A percentile compares a stretch with the other conserved stretches of the same genome.
Conservation (phyloP, 1,139 yeast genomes). For the Protomyces lactucae-debilis region DNA sequence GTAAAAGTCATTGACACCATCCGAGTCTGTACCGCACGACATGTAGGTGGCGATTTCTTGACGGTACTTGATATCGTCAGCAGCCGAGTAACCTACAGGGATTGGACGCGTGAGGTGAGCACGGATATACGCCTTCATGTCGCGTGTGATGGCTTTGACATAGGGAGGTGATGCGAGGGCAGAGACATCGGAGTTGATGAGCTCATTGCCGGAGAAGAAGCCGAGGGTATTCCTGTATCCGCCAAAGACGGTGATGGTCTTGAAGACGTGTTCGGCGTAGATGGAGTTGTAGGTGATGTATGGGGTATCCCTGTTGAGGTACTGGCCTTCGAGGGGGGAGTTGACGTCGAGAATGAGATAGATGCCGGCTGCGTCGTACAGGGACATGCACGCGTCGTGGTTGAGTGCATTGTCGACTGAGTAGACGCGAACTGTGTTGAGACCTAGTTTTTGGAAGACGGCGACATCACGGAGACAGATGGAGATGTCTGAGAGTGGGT, state of each 20-base stretch:
- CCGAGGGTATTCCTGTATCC: conserved; percentile 80
- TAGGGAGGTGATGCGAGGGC: conserved; percentile 62
- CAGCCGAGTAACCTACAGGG: conserved; percentile 92
- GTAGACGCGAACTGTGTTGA: conserved; percentile 62
- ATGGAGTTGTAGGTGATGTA: conserved; percentile 58
- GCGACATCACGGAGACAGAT: conserved; percentile 77
- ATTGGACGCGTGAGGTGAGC: conserved; percentile 60
- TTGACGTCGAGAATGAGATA: conserved; percentile 83
- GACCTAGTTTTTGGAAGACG: conserved; percentile 67
- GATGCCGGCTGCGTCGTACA: conserved; percentile 81
- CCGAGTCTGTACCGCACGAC: conserved; percentile 61
- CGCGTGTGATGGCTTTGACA: conserved; percentile 87
- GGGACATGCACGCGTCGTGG: conserved; percentile 84
- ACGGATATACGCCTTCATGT: conserved; percentile 74
- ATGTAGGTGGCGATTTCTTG: conserved; percentile 74
- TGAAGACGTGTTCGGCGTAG: conserved; percentile 69
- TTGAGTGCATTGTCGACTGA: conserved; percentile 53
- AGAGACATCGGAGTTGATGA: conserved; percentile 71
- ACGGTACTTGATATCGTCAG: conserved; percentile 70
- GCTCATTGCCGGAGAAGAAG: conserved; percentile 91
- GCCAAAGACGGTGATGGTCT: conserved; percentile 75
- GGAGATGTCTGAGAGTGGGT: conserved; percentile 68
- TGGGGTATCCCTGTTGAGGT: conserved; percentile 68
- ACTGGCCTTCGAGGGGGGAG: conserved; percentile 59
- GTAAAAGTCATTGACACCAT: conserved; percentile 61